Conservation (phyloP, 2,329 filamentous ascomycete genomes). For the Emergomyces africanus region DNA sequence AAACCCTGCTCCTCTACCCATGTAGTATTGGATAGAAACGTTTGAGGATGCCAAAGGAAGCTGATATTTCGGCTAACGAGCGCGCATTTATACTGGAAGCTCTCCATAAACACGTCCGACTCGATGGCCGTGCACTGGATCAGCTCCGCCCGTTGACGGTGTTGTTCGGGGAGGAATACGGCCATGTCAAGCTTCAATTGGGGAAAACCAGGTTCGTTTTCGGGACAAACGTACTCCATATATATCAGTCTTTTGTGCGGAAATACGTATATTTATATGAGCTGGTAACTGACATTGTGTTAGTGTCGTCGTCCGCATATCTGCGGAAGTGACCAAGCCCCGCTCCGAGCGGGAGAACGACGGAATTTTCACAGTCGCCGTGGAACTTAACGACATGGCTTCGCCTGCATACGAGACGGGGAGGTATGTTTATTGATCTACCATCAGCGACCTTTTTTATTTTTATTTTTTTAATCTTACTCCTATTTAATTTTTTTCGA, state of each 20-base stretch:
- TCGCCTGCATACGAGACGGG: constrained; percentile 82
- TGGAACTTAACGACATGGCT: constrained; percentile 85
- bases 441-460: no score
- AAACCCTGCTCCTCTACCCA: constrained; percentile 1
- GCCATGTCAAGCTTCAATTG: constrained; percentile 71
- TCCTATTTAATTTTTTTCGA: neutral
- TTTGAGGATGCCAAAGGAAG: constrained; percentile 9
- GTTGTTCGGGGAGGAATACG: constrained; percentile 80
- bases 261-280: neutral
- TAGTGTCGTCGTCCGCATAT: constrained; percentile 73
- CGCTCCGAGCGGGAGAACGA: constrained; percentile 85
- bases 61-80: constrained; percentile 76
- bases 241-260: neutral
- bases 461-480: no score
- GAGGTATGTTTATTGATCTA: constrained; percentile 36
- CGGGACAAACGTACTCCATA: neutral
- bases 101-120: constrained; percentile 62
- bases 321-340: constrained; percentile 76
- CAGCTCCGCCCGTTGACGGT: constrained; percentile 67
- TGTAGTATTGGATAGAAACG: constrained; percentile 2
- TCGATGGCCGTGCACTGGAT: constrained; percentile 74
- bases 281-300: neutral
- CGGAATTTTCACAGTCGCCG: constrained; percentile 83
- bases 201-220: constrained; percentile 73
- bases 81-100: constrained; percentile 75